Evolutionary conservation across 331 rosid genomes (phyloP), one percentile per base, ranked within the genome.

Genomic region (Pyrus hybrid): DNA sequence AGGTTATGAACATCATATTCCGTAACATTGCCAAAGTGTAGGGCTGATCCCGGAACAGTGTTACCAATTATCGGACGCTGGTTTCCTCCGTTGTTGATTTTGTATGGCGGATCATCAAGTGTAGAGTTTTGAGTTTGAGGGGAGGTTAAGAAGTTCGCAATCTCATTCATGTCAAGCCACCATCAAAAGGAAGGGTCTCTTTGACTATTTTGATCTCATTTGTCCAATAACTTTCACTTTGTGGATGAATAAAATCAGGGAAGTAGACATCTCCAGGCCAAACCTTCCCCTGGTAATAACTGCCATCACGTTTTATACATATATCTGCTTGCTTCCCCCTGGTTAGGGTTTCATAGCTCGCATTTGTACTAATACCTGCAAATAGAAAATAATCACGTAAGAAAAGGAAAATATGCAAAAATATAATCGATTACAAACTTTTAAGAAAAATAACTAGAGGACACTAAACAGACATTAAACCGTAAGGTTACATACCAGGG

Each of bases 121-220:
- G 21, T 85, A 43, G 91, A 90, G 64, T 8, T 22, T 78, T 90
- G 85, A 71, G 16, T 78, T 14, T 83, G 71, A 60, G 82, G 62
- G 18, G 97, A 87, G 58, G 90, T 84, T 4, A 80, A 83, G 79
- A 87, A 85, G 76, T 87, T 92, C 2, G 96, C 70, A 41, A 81
- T 3, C 80, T 92, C 97, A 49, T 90, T 92, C 97, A 87, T 90
- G 84, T 92, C 97, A 35, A 92, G 68, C 96, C 96, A 92, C 97
- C 97, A 69, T 92, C 93, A 74, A 92, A 77, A 23, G 91, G 88
- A 78, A 92, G 82, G 33, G 74, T 60, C 23, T 78, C 86, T 22
- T 16, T 73, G 73, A 92, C 85, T 37, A 57, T 41, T 79, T 87
- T 87, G 75, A 90, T 88, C 87, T 92, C 93, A 20, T 37, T 78